Evolutionary conservation across 495 filamentous ascomycete genomes (phyloP), one percentile per base, ranked within the genome.

Genomic region (Penicillium samsonianum): DNA sequence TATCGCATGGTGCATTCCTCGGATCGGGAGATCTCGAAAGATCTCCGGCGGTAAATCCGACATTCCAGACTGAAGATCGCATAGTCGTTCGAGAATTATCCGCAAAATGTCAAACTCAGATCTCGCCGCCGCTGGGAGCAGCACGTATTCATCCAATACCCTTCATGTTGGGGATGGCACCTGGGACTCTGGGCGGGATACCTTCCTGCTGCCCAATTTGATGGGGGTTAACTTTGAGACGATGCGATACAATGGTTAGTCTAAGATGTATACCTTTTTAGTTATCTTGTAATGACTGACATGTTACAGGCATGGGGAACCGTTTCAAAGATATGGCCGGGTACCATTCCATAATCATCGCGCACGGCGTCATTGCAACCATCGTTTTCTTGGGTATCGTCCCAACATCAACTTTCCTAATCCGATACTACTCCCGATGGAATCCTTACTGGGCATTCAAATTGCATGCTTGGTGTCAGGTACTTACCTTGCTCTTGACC

Each of bases 161-260:
- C 78, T 96, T 73, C 83, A 81, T 61, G 92, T 96, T 17, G 92
- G 92, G 57, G 92, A 96, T 77, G 92, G 92, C 28, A 96, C 92
- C 28, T 96, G 92, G 92, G 90, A 96, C 64, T 82, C 82, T 23
- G 76, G 81, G 57, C 84, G 87, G 71, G 92, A 96, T 73, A 89
- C 87, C 9, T 96, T 96, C 72, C 80, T 96, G 46, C 74, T 96
- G 44, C 92, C 92, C 23, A 94, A 94, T 74, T 73, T 96, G 37
- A 80, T 89, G 69, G 92, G 91, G 2, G 68, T 95, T 16, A 96
- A 96, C 71, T 91, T 92, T 72, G 90, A 87, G 51, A 96, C 91
- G n/a, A 96, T 91, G 87, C 85, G 82, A 73, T 96, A 95, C 74
- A 96, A 96, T 85, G 92, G 92, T 94, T 74, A 65, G 83, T 68